These are phyloP conservation scores for Edaphochlamys debaryana DNA, from an alignment of 139 green algal species.

Conservation along the genomic window DNA sequence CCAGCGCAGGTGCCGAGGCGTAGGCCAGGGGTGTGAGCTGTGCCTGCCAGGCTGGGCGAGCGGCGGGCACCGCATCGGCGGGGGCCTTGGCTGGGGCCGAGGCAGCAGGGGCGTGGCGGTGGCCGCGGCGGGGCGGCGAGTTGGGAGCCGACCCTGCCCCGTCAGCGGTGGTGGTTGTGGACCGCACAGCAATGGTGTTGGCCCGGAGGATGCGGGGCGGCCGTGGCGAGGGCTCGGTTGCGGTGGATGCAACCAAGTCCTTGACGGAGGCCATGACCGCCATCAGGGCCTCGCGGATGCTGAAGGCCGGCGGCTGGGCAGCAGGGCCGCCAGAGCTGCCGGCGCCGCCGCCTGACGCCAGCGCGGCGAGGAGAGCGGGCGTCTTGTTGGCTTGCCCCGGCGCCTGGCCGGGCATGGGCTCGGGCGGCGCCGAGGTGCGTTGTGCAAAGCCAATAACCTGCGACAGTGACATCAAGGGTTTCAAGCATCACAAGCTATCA, in stretches of 20 bases:
- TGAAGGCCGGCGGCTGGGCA: neutral
- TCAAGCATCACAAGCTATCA: too few relatives aligned
- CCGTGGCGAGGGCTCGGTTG: neutral
- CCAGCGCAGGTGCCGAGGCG: neutral
- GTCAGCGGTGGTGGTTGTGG: too few relatives aligned
- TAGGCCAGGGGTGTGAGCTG: neutral
- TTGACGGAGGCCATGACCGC: neutral
- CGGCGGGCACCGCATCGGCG: neutral
- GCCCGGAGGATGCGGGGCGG: neutral
- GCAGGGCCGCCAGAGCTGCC: too few relatives aligned
- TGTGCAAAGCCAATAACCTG: conserved; percentile 29
- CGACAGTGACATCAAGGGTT: too few relatives aligned
- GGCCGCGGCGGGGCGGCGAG: neutral
- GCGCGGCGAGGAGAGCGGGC: too few relatives aligned
- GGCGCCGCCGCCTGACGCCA: too few relatives aligned
- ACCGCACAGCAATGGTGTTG: too few relatives aligned
- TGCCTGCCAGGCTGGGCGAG: neutral
- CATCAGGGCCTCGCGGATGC: conserved; percentile 19
- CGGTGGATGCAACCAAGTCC: neutral
- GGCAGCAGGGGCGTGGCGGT: neutral
- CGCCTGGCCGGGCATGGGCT: too few relatives aligned
- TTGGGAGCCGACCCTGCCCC: too few relatives aligned
- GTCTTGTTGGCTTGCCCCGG: too few relatives aligned
- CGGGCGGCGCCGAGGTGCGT: conserved; percentile 22
- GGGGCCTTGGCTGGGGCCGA: too few relatives aligned